Conservation (phyloP, 2,329 filamentous ascomycete species). For the Hymenoscyphus infarciens region DNA sequence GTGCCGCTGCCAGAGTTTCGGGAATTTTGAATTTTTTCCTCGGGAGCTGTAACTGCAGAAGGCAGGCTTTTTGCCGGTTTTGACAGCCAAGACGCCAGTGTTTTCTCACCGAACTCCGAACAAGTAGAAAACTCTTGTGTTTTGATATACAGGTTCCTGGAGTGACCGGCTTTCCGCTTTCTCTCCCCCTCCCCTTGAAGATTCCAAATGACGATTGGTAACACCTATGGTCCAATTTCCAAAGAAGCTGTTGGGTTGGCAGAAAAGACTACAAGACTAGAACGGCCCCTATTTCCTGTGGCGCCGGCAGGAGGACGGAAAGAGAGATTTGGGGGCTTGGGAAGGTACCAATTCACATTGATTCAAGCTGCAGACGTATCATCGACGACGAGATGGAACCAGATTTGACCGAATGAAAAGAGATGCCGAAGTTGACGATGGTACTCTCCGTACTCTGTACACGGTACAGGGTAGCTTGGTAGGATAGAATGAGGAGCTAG, state of each 20-base stretch:
- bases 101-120: too few species aligned
- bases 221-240: too few species aligned
- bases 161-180: neutral
- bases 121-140: too few species aligned
- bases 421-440: neutral
- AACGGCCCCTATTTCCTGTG: neutral
- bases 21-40: neutral
- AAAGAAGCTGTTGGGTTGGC: neutral
- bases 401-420: slow-evolving; percentile 4
- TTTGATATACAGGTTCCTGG: too few species aligned
- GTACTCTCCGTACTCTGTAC: neutral
- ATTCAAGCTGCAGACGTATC: neutral
- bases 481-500: neutral
- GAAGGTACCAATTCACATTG: neutral
- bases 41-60: neutral
- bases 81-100: too few species aligned
- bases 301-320: slow-evolving; percentile 4
- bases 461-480: neutral
- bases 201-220: neutral
- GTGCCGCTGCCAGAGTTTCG: slow-evolving; percentile 6
- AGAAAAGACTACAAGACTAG: neutral
- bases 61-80: neutral
- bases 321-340: neutral
- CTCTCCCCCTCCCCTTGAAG: neutral
- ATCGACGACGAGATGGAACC: slow-evolving; percentile 3